phyloP scores from a whole-genome alignment of 2,329 filamentous ascomycete genomes.

The Hymenoscyphus linearis region DNA sequence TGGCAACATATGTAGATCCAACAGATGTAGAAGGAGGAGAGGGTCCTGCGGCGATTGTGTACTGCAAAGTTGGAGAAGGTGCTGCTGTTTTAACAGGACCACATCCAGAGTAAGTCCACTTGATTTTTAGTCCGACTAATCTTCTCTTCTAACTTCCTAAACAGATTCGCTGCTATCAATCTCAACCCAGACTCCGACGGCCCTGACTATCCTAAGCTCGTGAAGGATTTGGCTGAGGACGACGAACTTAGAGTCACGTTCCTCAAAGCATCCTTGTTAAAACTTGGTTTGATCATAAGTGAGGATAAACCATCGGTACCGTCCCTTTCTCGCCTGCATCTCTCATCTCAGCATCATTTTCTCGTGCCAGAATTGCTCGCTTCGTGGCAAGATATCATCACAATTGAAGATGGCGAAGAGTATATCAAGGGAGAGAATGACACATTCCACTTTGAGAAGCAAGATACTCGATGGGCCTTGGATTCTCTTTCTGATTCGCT shows the following conservation, averaged over 20 bases:
- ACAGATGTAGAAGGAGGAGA: slow-evolving; percentile 75
- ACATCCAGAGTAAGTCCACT: slow-evolving; percentile 73
- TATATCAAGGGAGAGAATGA: slow-evolving; percentile 78
- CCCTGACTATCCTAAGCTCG: slow-evolving; percentile 64
- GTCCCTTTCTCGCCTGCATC: slow-evolving; percentile 74
- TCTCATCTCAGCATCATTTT: slow-evolving; percentile 63
- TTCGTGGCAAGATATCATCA: slow-evolving; percentile 62
- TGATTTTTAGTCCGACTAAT: neutral
- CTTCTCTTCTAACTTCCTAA: slow-evolving; percentile 15
- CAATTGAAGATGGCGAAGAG: slow-evolving; percentile 59
- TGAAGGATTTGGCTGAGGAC: slow-evolving; percentile 61
- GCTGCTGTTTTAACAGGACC: slow-evolving; percentile 76
- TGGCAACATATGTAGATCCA: slow-evolving; percentile 73
- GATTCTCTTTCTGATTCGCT: slow-evolving; percentile 50
- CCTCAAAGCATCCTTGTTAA: slow-evolving; percentile 70
- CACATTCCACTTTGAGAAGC: slow-evolving; percentile 71
- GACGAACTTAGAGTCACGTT: slow-evolving; percentile 69
- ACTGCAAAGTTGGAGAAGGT: slow-evolving; percentile 77
- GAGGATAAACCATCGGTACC: slow-evolving; percentile 65
- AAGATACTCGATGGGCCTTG: slow-evolving; percentile 55
- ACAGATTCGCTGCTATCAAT: slow-evolving; percentile 76
- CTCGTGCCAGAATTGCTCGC: slow-evolving; percentile 64
- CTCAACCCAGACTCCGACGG: slow-evolving; percentile 62
- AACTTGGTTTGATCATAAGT: slow-evolving; percentile 76
- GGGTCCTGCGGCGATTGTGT: slow-evolving; percentile 73